phyloP scores from a whole-genome alignment of 2,329 filamentous ascomycete species.

The Capronia coronata region DNA sequence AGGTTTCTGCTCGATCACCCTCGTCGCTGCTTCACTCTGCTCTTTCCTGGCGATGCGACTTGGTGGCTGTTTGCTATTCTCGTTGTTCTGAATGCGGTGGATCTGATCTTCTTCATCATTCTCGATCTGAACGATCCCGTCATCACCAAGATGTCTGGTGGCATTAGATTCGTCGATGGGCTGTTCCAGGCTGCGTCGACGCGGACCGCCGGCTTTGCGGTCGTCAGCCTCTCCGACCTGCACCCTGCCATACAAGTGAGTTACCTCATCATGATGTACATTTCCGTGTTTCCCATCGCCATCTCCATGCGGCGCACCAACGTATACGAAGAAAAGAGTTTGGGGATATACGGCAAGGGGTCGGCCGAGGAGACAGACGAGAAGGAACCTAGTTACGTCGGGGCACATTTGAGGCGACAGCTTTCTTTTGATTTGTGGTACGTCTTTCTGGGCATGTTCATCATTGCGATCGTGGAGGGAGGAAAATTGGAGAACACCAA shows the following conservation, averaged over 20 bases:
- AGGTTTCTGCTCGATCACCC: conserved; percentile 89
- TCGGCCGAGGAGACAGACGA: conserved; percentile 54
- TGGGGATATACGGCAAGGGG: conserved; percentile 64
- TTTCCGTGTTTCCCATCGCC: conserved; percentile 55
- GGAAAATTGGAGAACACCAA: conserved; percentile 56
- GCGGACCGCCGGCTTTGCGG: conserved; percentile 81
- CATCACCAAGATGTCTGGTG: conserved; percentile 62
- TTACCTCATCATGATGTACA: conserved; percentile 61
- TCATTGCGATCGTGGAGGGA: conserved; percentile 86
- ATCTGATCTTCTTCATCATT: conserved; percentile 85
- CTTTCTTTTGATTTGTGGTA: conserved; percentile 98
- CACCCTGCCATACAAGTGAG: conserved; percentile 79
- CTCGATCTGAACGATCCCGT: conserved; percentile 73
- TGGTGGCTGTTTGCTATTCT: conserved; percentile 95
- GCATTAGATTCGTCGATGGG: conserved; percentile 73
- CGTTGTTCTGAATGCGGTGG: conserved; percentile 71
- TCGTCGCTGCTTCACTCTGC: conserved; percentile 86
- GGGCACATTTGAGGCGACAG: conserved; percentile 83
- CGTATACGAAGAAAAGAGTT: conserved; percentile 55
- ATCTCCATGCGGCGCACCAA: conserved; percentile 57
- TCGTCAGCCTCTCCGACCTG: conserved; percentile 67
- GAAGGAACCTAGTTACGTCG: conserved; percentile 72
- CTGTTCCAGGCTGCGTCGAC: conserved; percentile 88
- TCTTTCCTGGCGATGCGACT: conserved; percentile 83
- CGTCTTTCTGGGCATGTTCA: conserved; percentile 86